Evolutionary conservation across 176 grass and related monocot species (phyloP), one percentile per base, ranked within the genome.

Genomic region (Eremochloa ophiuroides): DNA sequence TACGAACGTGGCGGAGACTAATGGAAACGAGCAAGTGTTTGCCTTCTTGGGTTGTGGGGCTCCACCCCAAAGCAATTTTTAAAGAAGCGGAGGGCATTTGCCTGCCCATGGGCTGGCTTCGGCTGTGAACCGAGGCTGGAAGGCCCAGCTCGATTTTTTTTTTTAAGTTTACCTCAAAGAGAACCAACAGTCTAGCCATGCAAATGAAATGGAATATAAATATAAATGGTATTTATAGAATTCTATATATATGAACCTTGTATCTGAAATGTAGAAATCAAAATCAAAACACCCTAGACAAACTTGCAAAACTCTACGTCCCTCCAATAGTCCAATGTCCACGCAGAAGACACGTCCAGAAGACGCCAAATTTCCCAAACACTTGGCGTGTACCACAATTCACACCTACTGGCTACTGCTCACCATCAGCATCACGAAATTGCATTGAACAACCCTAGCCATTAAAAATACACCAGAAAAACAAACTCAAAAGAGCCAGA

Each of bases 1-100:
- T 56, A 74, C 8, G 12, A 76, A 77, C 77, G 62, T 72, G 80
- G 71, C 66, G 77, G 82, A 17, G 86, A 76, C 86, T 76, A 77
- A 48, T 25, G 63, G 33, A 41, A 29, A 27, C 59, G 20, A 26
- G 33, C 5, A 20, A 22, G 46, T 22, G 81, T 51, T 51, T 79
- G 46, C 28, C 20, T 29, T 60, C 18, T 22, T 22, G 20, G 14
- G 6, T 72, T 72, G 8, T 2, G 8, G 2, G 28, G n/a, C 34
- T 35, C 34, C 1, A 35, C 34, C 34, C 5, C 34, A 35, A 14
- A 44, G 43, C 12, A 44, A 15, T 15, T 44, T 44, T 44, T 66
- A 20, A 74, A n/a, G 4, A 7, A 4, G 0, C 7, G 8, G 13
- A 41, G 50, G 10, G 16, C 28, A 43, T 59, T 71, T 16, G 7